Percentiles rank a stretch among this genome's conserved stretches.
Conservation (phyloP, 768 basidiomycete species). For the Glaciozyma martinii region DNA sequence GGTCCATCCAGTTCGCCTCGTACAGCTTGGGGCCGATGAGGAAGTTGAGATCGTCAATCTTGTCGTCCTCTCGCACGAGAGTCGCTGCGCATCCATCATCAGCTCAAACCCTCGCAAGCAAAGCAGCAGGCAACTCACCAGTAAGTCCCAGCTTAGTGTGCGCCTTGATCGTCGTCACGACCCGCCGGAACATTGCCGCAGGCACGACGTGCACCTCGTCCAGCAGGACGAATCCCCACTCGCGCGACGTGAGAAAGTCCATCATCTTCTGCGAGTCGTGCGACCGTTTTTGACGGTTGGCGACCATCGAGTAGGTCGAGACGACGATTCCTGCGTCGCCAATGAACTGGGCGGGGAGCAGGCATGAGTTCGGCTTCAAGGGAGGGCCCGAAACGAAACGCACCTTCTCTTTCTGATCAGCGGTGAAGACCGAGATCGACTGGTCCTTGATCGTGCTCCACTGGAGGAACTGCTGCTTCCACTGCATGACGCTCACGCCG, state of each 20-base stretch:
- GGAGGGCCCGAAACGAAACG: neutral
- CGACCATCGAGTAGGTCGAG: conserved; percentile 99
- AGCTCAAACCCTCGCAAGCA: neutral
- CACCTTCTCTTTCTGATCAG: conserved; percentile 93
- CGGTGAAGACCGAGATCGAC: conserved; percentile 95
- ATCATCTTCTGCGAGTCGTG: conserved; percentile 99
- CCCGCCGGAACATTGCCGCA: conserved; percentile 94
- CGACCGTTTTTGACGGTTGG: conserved; percentile 95
- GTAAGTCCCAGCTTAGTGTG: conserved; percentile 97
- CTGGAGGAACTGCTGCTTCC: conserved; percentile 95
- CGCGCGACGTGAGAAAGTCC: conserved; percentile 95
- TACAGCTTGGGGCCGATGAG: conserved; percentile 99
- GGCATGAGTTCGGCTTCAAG: neutral
- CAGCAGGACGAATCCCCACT: conserved; percentile 96
- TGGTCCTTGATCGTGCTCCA: conserved; percentile 97
- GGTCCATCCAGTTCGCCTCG: conserved; percentile 99
- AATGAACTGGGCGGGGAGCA: conserved; percentile 56
- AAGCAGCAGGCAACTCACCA: conserved; percentile 46
- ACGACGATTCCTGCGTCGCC: conserved; percentile 97
- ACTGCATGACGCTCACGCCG: conserved; percentile 75
- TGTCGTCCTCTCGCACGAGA: conserved; percentile 96
- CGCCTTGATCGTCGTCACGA: conserved; percentile 96
- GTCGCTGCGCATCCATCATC: conserved; percentile 55
- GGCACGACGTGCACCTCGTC: conserved; percentile 99
- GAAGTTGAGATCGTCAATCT: conserved; percentile 95